phyloP scores from a whole-genome alignment of 108 stramenopile species.

The Poteriospumella lacustris region DNA sequence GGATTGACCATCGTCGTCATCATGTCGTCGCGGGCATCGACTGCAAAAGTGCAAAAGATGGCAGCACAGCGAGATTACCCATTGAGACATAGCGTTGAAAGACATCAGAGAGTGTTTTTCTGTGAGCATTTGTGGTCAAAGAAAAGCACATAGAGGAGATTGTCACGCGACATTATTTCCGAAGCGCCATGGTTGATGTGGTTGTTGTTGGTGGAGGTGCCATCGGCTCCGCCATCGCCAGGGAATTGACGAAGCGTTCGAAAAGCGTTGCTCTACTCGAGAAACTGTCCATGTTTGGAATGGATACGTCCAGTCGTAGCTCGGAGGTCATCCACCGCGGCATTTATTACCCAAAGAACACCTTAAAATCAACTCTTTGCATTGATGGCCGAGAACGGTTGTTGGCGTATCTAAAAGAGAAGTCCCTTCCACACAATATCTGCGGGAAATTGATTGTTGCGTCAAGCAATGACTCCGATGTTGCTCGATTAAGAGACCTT shows the following conservation, averaged over 20 bases:
- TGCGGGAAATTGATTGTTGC: neutral
- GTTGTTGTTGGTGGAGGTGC: neutral
- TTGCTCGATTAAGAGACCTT: neutral
- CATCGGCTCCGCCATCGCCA: neutral
- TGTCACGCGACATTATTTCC: too few relatives aligned
- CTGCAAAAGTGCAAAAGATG: too few relatives aligned
- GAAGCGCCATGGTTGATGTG: neutral
- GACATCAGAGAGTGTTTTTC: too few relatives aligned
- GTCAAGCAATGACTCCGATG: neutral
- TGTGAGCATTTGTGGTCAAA: too few relatives aligned
- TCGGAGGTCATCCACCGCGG: slow-evolving; percentile 47
- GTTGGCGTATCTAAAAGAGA: slow-evolving; percentile 37
- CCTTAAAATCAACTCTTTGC: slow-evolving; percentile 37
- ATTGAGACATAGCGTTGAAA: too few relatives aligned
- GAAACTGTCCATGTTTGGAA: neutral
- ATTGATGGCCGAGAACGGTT: slow-evolving; percentile 31
- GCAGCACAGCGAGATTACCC: too few relatives aligned
- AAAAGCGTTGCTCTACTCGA: slow-evolving; percentile 26
- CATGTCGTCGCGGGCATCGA: too few relatives aligned
- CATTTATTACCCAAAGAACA: slow-evolving; percentile 37
- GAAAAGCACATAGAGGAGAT: too few relatives aligned
- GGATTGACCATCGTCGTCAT: too few relatives aligned
- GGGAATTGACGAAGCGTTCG: neutral
- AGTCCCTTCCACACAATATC: slow-evolving; percentile 15
- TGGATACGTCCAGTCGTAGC: slow-evolving; percentile 36